These are phyloP conservation scores for Cystofilobasidium ferigula DNA, from an alignment of 768 basidiomycete genomes.

Conservation along the genomic window DNA sequence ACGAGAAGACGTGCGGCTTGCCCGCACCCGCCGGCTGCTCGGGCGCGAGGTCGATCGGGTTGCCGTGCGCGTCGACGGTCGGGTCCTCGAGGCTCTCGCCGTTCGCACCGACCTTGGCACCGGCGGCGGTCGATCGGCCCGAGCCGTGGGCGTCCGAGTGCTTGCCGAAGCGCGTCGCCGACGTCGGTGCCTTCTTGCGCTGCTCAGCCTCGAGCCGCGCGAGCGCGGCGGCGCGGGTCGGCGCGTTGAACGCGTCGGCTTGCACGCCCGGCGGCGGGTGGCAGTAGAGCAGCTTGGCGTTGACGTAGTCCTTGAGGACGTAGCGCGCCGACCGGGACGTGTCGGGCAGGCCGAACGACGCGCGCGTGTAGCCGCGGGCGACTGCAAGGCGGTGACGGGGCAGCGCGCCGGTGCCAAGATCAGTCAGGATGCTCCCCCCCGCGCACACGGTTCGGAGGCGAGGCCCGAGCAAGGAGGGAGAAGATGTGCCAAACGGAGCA, in stretches of 20 bases:
- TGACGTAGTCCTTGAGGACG: constrained; percentile 93
- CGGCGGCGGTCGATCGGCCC: not conserved
- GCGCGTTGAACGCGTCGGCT: constrained; percentile 61
- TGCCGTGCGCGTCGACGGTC: constrained; percentile 34
- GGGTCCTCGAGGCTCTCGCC: constrained; percentile 34
- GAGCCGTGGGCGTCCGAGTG: constrained; percentile 63
- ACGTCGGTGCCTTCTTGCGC: constrained; percentile 83
- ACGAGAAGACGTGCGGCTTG: constrained; percentile 26
- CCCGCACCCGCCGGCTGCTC: constrained; percentile 25
- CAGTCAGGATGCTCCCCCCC: too few species aligned
- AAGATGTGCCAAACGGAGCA: constrained; percentile 26
- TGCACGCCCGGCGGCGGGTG: constrained; percentile 59
- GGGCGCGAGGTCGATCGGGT: constrained; percentile 25
- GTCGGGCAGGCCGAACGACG: constrained; percentile 94
- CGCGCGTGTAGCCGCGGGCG: constrained; percentile 79
- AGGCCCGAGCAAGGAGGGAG: not conserved
- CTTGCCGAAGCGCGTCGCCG: constrained; percentile 74
- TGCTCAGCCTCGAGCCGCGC: constrained; percentile 47
- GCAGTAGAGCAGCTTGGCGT: constrained; percentile 79
- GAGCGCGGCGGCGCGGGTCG: constrained; percentile 51
- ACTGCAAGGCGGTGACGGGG: constrained; percentile 46
- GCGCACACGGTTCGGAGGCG: too few species aligned
- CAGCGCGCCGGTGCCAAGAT: too few species aligned
- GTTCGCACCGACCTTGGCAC: constrained; percentile 5
- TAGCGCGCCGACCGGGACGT: constrained; percentile 86